These are phyloP conservation scores for Fistulifera pelliculosa DNA, from an alignment of 108 stramenopile species.

Conservation along the genomic window DNA sequence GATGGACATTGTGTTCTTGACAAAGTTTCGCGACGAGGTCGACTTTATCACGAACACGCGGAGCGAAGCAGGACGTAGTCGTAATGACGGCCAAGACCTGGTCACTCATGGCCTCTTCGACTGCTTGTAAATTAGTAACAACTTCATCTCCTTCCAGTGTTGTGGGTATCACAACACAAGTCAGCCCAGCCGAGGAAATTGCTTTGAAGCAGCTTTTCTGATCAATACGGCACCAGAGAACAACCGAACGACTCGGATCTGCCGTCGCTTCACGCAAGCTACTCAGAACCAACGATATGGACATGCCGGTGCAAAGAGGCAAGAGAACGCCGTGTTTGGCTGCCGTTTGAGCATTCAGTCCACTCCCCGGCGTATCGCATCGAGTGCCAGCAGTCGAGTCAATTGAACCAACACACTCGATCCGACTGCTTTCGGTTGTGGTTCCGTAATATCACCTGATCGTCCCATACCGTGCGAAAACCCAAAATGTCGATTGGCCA, in stretches of 20 bases:
- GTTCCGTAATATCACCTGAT: conserved; percentile 93
- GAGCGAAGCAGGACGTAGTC: conserved; percentile 98
- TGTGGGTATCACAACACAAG: conserved; percentile 84
- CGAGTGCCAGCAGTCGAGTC: conserved; percentile 61
- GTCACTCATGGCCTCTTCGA: conserved; percentile 46
- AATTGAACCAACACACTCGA: conserved; percentile 86
- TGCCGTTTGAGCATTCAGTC: conserved; percentile 53
- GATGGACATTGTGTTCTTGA: conserved; percentile 45
- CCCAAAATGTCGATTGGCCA: conserved; percentile 82
- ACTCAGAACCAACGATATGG: conserved; percentile 65
- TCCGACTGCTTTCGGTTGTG: conserved; percentile 99
- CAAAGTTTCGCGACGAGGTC: conserved; percentile 83
- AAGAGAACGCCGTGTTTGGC: conserved; percentile 74
- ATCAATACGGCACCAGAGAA: conserved; percentile 95
- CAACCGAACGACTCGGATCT: conserved; percentile 31
- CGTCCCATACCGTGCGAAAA: conserved; percentile 96
- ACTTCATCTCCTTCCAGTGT: conserved; percentile 61
- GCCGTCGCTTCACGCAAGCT: conserved; percentile 38
- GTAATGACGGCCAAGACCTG: conserved; percentile 83
- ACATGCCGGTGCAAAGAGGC: conserved; percentile 95
- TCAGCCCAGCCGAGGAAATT: conserved; percentile 82
- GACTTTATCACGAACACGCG: conserved; percentile 91
- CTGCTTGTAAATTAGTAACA: conserved; percentile 81
- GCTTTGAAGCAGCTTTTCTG: conserved; percentile 99
- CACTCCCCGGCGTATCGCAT: conserved; percentile 84